Conservation (phyloP, 495 filamentous ascomycete species). For the Astrocystis sublimbata region DNA sequence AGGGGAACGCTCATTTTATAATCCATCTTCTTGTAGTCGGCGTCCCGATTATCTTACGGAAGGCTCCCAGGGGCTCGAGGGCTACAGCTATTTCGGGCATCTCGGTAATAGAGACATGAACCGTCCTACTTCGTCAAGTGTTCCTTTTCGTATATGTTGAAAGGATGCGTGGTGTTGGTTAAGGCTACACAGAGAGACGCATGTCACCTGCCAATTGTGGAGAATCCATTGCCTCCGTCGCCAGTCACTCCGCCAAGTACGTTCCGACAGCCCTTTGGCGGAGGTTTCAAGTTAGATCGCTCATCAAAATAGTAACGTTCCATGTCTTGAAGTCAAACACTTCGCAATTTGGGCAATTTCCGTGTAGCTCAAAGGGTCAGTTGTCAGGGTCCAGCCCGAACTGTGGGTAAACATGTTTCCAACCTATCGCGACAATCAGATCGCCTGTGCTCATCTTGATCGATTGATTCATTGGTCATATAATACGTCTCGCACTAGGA, state of each 20-base stretch:
- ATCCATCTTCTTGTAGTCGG: neutral
- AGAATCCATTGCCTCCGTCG: neutral
- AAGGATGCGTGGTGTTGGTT: neutral
- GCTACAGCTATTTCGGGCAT: neutral
- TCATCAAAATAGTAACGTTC: constrained; percentile 8
- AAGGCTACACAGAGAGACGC: neutral
- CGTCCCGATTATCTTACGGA: neutral
- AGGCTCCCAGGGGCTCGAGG: neutral
- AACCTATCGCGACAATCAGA: neutral
- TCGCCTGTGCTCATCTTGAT: neutral
- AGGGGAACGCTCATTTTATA: neutral
- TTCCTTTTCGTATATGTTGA: neutral
- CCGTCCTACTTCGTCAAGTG: neutral
- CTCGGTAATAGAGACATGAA: neutral
- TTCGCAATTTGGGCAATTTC: neutral
- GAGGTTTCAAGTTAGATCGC: constrained; percentile 6
- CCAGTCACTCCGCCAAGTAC: neutral
- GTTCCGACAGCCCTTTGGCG: neutral
- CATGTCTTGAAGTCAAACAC: neutral
- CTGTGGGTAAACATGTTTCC: neutral
- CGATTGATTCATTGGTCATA: too few relatives aligned
- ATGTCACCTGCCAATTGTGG: constrained; percentile 9
- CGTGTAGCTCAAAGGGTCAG: neutral
- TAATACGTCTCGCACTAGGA: too few relatives aligned
- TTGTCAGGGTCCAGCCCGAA: neutral